phyloP scores from a whole-genome alignment of 805 yeast genomes.

The Clavispora asparagi region DNA sequence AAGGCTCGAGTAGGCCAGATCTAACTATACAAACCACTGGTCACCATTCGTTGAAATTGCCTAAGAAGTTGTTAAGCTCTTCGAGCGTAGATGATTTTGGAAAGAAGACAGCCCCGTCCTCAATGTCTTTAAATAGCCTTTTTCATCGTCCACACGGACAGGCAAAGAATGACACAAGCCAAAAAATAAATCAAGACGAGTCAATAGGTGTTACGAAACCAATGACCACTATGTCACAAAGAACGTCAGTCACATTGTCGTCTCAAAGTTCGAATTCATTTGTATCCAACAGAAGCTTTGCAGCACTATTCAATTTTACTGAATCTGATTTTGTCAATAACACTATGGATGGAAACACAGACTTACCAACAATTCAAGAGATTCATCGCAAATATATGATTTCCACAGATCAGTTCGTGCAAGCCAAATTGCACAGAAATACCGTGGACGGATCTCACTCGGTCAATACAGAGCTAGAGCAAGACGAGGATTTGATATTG shows the following conservation, averaged over 20 bases:
- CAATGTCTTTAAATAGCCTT: constrained; percentile 1
- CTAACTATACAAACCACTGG: constrained; percentile 6
- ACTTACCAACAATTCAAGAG: constrained; percentile 4
- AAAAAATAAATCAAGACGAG: not conserved
- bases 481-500: not conserved
- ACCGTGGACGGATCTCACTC: not conserved
- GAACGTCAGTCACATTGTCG: constrained; percentile 7
- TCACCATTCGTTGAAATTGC: constrained; percentile 4
- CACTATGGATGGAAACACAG: not conserved
- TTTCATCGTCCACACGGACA: constrained; percentile 2
- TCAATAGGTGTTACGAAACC: not conserved
- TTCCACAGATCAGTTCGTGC: constrained; percentile 11
- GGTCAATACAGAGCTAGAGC: not conserved
- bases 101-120: not conserved
- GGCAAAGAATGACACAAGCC: constrained; percentile 1
- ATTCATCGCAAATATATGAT: constrained; percentile 11
- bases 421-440: constrained; percentile 5
- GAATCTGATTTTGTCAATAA: constrained; percentile 6
- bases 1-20: constrained; percentile 2
- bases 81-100: not conserved
- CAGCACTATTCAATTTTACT: constrained; percentile 7
- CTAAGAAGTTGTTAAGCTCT: constrained; percentile 5
- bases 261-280: constrained; percentile 13
- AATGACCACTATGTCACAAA: not conserved
- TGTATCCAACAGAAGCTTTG: constrained; percentile 4